A percentile compares a stretch with the other conserved stretches of the same genome.
Conservation (phyloP, 208 protist species). For the Leishmania amazonensis region DNA sequence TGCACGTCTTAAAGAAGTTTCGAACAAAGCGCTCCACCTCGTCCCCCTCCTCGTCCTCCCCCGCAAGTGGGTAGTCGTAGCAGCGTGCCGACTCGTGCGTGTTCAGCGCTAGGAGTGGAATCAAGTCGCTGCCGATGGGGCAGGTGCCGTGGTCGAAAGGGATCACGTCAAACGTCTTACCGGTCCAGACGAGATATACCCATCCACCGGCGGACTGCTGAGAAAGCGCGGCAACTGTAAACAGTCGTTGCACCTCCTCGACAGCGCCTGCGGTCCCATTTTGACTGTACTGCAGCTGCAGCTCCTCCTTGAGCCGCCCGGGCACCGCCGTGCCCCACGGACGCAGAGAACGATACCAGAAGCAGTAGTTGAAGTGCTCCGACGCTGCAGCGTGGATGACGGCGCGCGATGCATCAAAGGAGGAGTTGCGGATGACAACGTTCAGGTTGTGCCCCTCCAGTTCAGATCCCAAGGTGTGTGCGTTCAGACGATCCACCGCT, state of each 20-base stretch:
- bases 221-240: conserved; percentile 58
- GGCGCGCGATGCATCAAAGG: conserved; percentile 80
- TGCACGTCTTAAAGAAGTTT: conserved; percentile 91
- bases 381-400: conserved; percentile 70
- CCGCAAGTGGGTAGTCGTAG: conserved; percentile 56
- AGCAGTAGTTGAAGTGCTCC: conserved; percentile 93
- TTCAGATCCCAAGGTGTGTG: conserved; percentile 69
- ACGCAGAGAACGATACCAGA: conserved; percentile 85
- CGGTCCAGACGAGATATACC: conserved; percentile 88
- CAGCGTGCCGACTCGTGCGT: conserved; percentile 63
- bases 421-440: conserved; percentile 74
- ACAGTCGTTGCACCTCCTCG: conserved; percentile 59
- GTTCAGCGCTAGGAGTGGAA: conserved; percentile 80
- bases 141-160: conserved; percentile 78
- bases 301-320: conserved; percentile 56
- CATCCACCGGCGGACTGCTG: conserved; percentile 70
- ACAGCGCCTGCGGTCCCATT: conserved; percentile 65
- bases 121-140: conserved; percentile 74
- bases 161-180: conserved; percentile 78
- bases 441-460: conserved; percentile 86
- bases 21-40: conserved; percentile 64
- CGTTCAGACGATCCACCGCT: conserved; percentile 74
- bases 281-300: conserved; percentile 78
- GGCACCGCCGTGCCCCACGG: conserved; percentile 81
- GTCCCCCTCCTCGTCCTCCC: conserved; percentile 10